Base-by-base conservation (phyloP, 495 filamentous ascomycete genomes). In the Annulohypoxylon stygium region DNA sequence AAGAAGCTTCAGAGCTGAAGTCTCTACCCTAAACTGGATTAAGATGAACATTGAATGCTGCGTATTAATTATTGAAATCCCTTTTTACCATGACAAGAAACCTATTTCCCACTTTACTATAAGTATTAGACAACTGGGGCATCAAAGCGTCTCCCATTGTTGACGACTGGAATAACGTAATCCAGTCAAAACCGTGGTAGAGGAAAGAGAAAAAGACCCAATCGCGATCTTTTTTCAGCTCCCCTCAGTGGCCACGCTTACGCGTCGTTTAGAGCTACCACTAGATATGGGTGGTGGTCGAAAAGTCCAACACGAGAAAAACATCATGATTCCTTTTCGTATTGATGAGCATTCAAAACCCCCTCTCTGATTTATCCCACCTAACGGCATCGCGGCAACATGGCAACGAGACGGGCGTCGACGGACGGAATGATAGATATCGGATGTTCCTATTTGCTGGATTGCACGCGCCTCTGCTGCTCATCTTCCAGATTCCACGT, bases 221-320 rank as follows among this genome's bases (percentile, higher is more conserved):
- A 69, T 33, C 34, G 25, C 51, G 48, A 59, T 54, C 26, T 53
- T 25, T 53, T 25, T 61, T 43, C 63, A 58, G 41, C 63, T 60
- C 23, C 59, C 37, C 16, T 58, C 70, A 57, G 50, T 50, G 59
- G 63, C 57, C 43, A 48, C 16, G 67, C 57, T 75, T 58, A 75
- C 72, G 67, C 71, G 67, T 70, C 71, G 37, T 16, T 53, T 4
- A 54, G 10, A 30, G 3, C 23, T 30, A 54, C 50, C 23, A 33
- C n/a, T 47, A 41, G 16, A 18, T 33, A 18, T 50, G 59, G 16
- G 47, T 61, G 47, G 16, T 48, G 30, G 39, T 26, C 11, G 20
- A 51, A 23, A 3, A 16, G n/a, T 70, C 37, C 6, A 70, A 74
- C 71, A 74, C 71, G 71, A 74, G 62, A 34, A 67, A 60, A 45